Evolutionary conservation across 495 filamentous ascomycete genomes (phyloP).

Genomic region (Lichenothelia convexa): DNA sequence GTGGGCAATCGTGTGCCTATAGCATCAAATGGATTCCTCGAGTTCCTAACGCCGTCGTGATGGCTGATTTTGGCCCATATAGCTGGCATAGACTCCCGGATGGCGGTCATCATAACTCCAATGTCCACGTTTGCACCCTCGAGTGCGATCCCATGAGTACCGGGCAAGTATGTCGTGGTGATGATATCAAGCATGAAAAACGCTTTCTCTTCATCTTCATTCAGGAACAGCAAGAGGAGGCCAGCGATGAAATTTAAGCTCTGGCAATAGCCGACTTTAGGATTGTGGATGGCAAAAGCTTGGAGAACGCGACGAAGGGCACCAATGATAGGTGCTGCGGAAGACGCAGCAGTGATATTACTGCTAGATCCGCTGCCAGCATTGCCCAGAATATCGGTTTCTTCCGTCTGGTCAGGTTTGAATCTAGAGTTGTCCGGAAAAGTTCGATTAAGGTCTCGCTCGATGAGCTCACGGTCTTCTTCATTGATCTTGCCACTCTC

Average conservation of each 20-base stretch:
- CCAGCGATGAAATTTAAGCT: slow-evolving; percentile 96
- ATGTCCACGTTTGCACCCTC: slow-evolving; percentile 92
- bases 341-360: slow-evolving; percentile 13
- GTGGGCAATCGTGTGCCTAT: slow-evolving; percentile 55
- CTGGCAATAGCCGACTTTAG: slow-evolving; percentile 86
- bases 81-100: slow-evolving; percentile 67
- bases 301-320: slow-evolving; percentile 71
- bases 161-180: slow-evolving; percentile 71
- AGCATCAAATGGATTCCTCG: slow-evolving; percentile 15
- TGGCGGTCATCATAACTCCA: slow-evolving; percentile 71
- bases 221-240: slow-evolving; percentile 78
- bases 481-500: slow-evolving; percentile 42
- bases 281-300: slow-evolving; percentile 78
- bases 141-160: slow-evolving; percentile 79
- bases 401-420: slow-evolving; percentile 42
- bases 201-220: slow-evolving; percentile 57
- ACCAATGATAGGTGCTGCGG: slow-evolving; percentile 60
- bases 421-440: slow-evolving; percentile 92
- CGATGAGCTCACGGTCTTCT: slow-evolving; percentile 75
- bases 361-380: slow-evolving; percentile 3
- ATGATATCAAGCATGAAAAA: slow-evolving; percentile 94
- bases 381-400: slow-evolving; percentile 10
- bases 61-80: slow-evolving; percentile 64
- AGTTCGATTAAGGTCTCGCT: slow-evolving; percentile 84
- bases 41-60: too few relatives aligned